Evolutionary conservation across 768 basidiomycete genomes (phyloP), one percentile per base, ranked within the genome.

Genomic region (Phylloporus rhodoxanthus): DNA sequence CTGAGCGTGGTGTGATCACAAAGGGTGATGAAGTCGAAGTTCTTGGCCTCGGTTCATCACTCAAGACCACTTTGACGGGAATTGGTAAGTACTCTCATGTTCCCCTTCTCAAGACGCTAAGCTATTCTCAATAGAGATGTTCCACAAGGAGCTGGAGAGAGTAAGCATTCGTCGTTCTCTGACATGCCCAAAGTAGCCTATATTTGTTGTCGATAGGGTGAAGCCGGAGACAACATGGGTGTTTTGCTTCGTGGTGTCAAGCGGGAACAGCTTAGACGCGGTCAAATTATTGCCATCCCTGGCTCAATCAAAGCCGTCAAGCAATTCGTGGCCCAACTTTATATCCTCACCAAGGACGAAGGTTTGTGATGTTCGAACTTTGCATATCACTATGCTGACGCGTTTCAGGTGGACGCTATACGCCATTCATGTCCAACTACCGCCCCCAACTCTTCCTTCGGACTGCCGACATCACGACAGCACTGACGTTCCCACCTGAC

Each of bases 191-290:
- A n/a, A 30, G 39, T 55, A 36, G 47, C 55, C 28, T 48, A 52
- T 38, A 25, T 43, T 44, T 25, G 34, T 17, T 38, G 6, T 43
- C 43, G 39, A 40, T 50, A 88, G 85, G 94, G 91, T 52, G 91
- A 98, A 70, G 95, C 96, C 54, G 96, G 96, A 60, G 96, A 99
- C 72, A 98, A 98, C 77, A 97, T 98, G 91, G 96, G 96, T 58
- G 89, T 87, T 48, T 78, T 99, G 32, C 84, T 99, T 40, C 91
- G 96, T 69, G 94, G 96, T 65, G 75, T 97, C 69, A 98, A 98
- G 74, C 87, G 95, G 55, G 96, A 98, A 65, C 92, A 98, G 70
- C 75, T 99, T 63, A 79, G 81, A 56, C 88, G 96, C 57, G 96
- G 96, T 39, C 91, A 94, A 67, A 87, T 98, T 49, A 80, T 99